These are phyloP conservation scores for Cyclocybe cylindracea DNA, from an alignment of 768 basidiomycete species.

Conservation along the genomic window DNA sequence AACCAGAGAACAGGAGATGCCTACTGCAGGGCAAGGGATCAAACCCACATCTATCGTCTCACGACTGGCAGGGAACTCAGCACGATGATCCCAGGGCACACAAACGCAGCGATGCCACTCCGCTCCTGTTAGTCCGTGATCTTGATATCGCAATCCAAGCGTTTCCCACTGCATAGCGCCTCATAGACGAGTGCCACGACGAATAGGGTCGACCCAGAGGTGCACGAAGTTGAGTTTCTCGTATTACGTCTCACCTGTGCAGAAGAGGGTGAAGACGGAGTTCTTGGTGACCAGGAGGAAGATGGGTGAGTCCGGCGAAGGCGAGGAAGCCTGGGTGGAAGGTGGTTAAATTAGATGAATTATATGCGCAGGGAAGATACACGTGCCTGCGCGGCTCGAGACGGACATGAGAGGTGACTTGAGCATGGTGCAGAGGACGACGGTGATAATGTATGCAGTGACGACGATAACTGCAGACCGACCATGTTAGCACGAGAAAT, in stretches of 20 bases:
- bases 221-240: conserved; percentile 63
- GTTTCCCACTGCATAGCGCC: no score
- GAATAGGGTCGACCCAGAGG: conserved; percentile 65
- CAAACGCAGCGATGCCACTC: no score
- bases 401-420: conserved; percentile 64
- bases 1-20: conserved; percentile 29
- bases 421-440: conserved; percentile 59
- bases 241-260: no score
- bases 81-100: conserved; percentile 56
- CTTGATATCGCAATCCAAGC: no score
- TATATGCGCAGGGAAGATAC: neutral
- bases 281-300: conserved; percentile 69
- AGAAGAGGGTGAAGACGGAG: no score
- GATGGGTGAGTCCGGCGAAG: conserved; percentile 62
- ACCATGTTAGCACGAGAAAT: conserved; percentile 9
- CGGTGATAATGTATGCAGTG: conserved; percentile 51
- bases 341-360: neutral
- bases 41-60: conserved; percentile 57
- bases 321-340: conserved; percentile 47
- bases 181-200: conserved; percentile 21
- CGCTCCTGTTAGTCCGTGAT: no score
- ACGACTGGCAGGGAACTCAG: conserved; percentile 64
- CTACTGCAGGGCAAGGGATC: conserved; percentile 76
- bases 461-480: conserved; percentile 52
- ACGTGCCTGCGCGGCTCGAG: conserved; percentile 74